Base-by-base conservation (phyloP, 2,329 filamentous ascomycete genomes). In the Fonsecaea multimorphosa region DNA sequence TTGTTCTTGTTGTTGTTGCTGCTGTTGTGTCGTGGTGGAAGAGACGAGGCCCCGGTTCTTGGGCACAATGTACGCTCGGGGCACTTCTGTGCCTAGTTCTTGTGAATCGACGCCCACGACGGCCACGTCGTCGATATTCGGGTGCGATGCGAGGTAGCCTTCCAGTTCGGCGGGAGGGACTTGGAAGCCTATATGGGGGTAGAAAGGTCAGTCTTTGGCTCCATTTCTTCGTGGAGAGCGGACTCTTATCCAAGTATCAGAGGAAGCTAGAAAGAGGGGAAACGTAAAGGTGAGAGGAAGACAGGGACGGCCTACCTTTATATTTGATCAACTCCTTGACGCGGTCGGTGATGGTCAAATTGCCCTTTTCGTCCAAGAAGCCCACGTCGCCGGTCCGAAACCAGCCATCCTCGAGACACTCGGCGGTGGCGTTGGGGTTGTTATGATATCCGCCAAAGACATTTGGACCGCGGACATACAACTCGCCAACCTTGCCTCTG, bases 381-480 rank as follows among this genome's bases (percentile, higher is more conserved):
- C 92, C 91, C 29, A 97, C 87, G 73, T 97, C 93, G 3, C 93
- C 93, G 0, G 93, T 97, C 77, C 89, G 93, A 83, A 96, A 97
- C 82, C 89, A 97, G 1, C 92, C 92, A 69, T 96, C 91, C 1
- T 89, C 90, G 51, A 88, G 76, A 24, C 85, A 85, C 40, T 85
- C 81, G 16, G 77, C 80, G 2, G 87, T 89, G 1, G 82, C 85
- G 58, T 82, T 78, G 0, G 82, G 80, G 71, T 89, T 89, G 73
- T 87, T 85, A 70, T 84, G 79, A 69, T 87, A 89, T 24, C 86
- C 87, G 70, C 83, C 79, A 78, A 89, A 89, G 24, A 89, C 77
- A 66, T 89, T 89, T 0, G 87, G 87, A 0, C 87, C 87, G 52
- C 84, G 85, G 70, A 89, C 76, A 79, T 86, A 89, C 12, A 93